phyloP scores from a whole-genome alignment of 2,329 filamentous ascomycete species.

The Fulvia fulva region DNA sequence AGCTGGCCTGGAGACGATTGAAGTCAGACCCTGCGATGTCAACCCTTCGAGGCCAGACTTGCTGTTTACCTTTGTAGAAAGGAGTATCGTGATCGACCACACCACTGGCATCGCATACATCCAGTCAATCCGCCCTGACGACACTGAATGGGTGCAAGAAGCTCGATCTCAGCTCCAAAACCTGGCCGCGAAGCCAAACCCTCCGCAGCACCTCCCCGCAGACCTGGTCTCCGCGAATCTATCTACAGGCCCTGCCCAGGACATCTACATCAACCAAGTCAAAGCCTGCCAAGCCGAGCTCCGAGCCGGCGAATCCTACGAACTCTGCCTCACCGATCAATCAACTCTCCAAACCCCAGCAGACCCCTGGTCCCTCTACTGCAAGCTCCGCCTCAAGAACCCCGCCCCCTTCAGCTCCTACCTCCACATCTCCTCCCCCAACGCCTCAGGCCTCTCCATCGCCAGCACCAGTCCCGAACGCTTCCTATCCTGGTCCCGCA shows the following conservation, averaged over 20 bases:
- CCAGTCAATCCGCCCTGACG: constrained; percentile 58
- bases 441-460: constrained; percentile 52
- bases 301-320: constrained; percentile 75
- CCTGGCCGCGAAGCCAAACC: not conserved
- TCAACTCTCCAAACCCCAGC: constrained; percentile 54
- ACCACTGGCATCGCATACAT: constrained; percentile 57
- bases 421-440: constrained; percentile 57
- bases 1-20: constrained; percentile 63
- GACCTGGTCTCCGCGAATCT: constrained; percentile 7
- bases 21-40: constrained; percentile 40
- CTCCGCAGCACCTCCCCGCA: not conserved
- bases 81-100: constrained; percentile 75
- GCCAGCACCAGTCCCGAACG: constrained; percentile 84
- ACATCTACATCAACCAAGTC: constrained; percentile 63
- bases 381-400: constrained; percentile 64
- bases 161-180: not conserved
- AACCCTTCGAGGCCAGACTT: constrained; percentile 60
- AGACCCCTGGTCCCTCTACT: constrained; percentile 65
- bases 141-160: constrained; percentile 31
- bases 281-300: constrained; percentile 66
- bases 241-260: constrained; percentile 24
- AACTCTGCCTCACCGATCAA: constrained; percentile 76
- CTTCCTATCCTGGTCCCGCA: constrained; percentile 67
- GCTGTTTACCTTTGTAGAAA: constrained; percentile 70
- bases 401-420: constrained; percentile 84